Evolutionary conservation across 257 asterid species (phyloP), one percentile per base, ranked within the genome.

Genomic region (Nicotiana sylvestris): DNA sequence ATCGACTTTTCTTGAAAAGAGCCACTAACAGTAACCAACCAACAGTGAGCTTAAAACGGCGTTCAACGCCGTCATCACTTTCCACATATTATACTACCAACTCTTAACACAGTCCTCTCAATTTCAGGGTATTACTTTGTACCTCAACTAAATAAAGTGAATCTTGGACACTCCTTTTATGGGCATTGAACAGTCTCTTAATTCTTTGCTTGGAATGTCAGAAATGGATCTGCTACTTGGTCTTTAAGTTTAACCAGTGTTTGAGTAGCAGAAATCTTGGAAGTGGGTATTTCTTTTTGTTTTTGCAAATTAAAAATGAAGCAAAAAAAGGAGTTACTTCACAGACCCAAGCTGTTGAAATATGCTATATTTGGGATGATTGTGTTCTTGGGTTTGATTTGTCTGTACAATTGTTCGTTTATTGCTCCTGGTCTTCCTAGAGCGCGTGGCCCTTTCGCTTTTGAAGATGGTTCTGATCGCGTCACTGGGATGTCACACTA

Each of bases 341-440:
- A 83, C 17, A 79, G 87, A 81, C 76, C 70, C 49, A 89, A 86
- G 90, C 81, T 88, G 86, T 53, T 89, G 18, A 94, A 90, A 93
- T 92, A 83, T 77, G 85, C 81, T 32, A 67, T 91, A 49, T 65
- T 90, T 33, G 93, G 92, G 37, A 55, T 92, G 76, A 62, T 92
- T 2, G 84, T 87, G 87, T 88, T 91, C 55, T 82, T 95, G 69
- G 98, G 93, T 81, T 74, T 95, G 85, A 83, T 91, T 78, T 94
- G 97, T 83, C 84, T 95, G 76, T 92, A 91, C 83, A 88, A 83
- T 62, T 95, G 90, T 70, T 86, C 89, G 1, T 70, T 85, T 67
- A 89, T 91, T 51, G 94, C 92, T 85, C 85, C 91, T 21, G 90
- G 89, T 11, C 86, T 94, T 85, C 93, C 97, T 4, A 86, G 89